Base-by-base conservation (phyloP, 306 rosid genomes). In the Trifolium pratense region DNA sequence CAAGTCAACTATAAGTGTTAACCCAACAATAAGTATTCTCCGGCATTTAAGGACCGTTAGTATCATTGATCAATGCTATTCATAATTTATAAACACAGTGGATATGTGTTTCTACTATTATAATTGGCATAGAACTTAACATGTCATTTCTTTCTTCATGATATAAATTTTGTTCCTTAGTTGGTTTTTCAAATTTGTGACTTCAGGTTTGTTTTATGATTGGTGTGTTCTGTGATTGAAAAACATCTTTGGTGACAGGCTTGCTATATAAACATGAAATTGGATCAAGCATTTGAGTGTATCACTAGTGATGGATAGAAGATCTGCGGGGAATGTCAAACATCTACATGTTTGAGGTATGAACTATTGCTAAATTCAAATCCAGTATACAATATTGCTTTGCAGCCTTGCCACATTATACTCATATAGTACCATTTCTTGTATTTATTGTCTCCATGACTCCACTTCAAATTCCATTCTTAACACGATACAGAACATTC, bases 331-430 rank as follows among this genome's bases (percentile, higher is more conserved):
- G 82, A 84, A 86, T 85, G 89, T 4, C 93, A 79, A 84, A 80
- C 80, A 68, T 79, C 80, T 86, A 81, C 73, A 46, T 84, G 81
- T 82, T 79, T 69, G 71, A 90, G 93, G 93, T 88, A 90, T 21
- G 66, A 23, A 55, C n/a, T 66, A 62, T 16, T 60, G 23, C 42
- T 66, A 12, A 40, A 72, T 51, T 70, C 60, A 45, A 63, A 36
- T 61, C 53, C 73, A 9, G 58, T 51, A 45, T 68, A 45, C 51
- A 5, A 36, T 17, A 68, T 68, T 62, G 13, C 20, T 63, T 49
- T 75, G 58, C 65, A 9, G 46, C 66, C 49, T 49, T 75, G 70
- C 65, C 31, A 40, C 76, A 43, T 6, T 68, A 37, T 68, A 61
- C 52, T n/a, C 15, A 18, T 53, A 18, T 23, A 57, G n/a, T 42